Conservation (phyloP, 2,329 filamentous ascomycete genomes). For the Fusarium sp. region DNA sequence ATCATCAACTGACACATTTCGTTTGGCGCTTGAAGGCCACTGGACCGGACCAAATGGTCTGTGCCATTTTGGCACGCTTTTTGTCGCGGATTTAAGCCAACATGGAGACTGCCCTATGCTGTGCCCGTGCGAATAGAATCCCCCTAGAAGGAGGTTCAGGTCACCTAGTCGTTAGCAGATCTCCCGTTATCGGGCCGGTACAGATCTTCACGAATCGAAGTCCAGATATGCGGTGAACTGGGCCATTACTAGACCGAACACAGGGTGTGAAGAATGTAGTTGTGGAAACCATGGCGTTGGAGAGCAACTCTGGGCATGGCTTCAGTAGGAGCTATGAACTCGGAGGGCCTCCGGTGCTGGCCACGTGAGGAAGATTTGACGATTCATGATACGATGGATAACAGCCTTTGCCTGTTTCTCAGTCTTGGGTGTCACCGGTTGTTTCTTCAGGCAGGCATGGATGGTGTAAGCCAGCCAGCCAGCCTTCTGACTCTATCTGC, state of each 20-base stretch:
- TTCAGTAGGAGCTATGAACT: neutral
- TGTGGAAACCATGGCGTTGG: neutral
- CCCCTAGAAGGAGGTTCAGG: conserved; percentile 16
- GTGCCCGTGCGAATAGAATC: conserved; percentile 19
- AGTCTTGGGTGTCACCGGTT: conserved; percentile 2
- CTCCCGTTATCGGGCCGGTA: conserved; percentile 39
- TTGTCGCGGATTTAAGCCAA: conserved; percentile 21
- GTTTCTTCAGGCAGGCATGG: neutral
- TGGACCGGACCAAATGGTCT: conserved; percentile 24
- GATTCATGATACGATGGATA: neutral
- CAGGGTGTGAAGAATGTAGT: neutral
- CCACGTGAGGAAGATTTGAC: neutral
- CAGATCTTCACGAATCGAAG: conserved; percentile 23
- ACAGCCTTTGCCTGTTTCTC: neutral
- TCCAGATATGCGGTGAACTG: conserved; percentile 40
- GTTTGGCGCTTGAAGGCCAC: conserved; percentile 16
- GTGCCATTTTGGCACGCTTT: conserved; percentile 31
- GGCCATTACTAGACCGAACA: conserved; percentile 20
- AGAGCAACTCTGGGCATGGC: neutral
- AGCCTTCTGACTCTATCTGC: neutral
- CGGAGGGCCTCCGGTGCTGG: conserved; percentile 11
- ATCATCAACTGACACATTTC: conserved; percentile 40
- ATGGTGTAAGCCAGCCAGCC: neutral
- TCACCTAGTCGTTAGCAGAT: conserved; percentile 32
- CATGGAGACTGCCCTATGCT: conserved; percentile 14